Evolutionary conservation across 2,329 filamentous ascomycete genomes (phyloP).

Genomic region (Emmonsia crescens): DNA sequence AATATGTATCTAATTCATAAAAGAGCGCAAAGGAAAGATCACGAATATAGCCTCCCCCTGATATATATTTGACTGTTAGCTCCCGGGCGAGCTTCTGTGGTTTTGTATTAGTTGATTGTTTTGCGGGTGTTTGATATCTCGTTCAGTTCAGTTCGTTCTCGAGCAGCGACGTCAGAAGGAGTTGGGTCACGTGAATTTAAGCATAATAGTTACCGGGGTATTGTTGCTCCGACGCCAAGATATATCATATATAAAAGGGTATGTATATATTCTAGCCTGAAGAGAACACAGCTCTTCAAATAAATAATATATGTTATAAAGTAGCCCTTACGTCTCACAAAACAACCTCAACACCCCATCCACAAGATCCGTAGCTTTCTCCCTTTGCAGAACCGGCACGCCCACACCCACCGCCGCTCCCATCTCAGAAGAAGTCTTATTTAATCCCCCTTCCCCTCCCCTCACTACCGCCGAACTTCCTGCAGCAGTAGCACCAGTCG

Average conservation of each 20-base stretch:
- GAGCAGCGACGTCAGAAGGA: background rate
- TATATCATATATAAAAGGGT: too few species aligned
- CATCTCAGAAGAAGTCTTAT: background rate
- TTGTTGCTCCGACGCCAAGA: background rate
- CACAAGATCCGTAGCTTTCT: conserved; percentile 31
- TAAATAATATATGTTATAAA: background rate
- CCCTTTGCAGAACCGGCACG: conserved; percentile 24
- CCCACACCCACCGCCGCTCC: conserved; percentile 1
- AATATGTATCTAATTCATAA: background rate
- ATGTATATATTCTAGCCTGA: background rate
- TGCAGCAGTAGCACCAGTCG: background rate
- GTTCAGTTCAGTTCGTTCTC: too few species aligned
- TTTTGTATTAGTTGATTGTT: background rate
- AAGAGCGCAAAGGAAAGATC: background rate
- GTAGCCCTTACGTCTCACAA: conserved; percentile 21
- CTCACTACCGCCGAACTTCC: background rate
- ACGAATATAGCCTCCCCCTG: background rate
- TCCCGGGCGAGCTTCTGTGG: background rate
- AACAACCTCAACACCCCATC: conserved; percentile 33
- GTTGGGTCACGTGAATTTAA: background rate
- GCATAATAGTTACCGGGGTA: background rate
- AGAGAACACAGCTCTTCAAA: background rate
- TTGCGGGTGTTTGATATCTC: background rate
- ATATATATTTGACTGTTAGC: background rate
- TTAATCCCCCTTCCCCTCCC: background rate